These are phyloP conservation scores for Fusarium verticillioides DNA, from an alignment of 2,329 filamentous ascomycete species.

Conservation along the genomic window DNA sequence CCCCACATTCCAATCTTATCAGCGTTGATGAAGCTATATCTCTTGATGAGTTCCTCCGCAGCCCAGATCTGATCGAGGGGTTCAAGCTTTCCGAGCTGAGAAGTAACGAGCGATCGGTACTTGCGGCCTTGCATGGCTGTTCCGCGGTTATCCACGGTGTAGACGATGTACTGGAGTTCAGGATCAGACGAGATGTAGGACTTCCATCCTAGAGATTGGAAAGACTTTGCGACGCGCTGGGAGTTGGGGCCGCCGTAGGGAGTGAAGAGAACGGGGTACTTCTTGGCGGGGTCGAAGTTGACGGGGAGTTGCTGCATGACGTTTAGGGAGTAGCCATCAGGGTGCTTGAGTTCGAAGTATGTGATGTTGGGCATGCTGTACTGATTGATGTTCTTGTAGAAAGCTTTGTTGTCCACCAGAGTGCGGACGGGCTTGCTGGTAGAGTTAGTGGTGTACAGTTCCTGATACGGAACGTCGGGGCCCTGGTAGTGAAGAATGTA, in stretches of 20 bases:
- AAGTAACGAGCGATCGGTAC: slow-evolving; percentile 68
- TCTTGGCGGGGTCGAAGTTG: slow-evolving; percentile 70
- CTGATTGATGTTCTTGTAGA: slow-evolving; percentile 64
- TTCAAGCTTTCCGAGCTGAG: slow-evolving; percentile 71
- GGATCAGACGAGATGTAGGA: slow-evolving; percentile 74
- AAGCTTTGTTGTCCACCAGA: slow-evolving; percentile 68
- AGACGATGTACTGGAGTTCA: slow-evolving; percentile 74
- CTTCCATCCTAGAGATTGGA: slow-evolving; percentile 66
- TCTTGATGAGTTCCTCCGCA: slow-evolving; percentile 63
- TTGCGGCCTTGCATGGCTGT: slow-evolving; percentile 72
- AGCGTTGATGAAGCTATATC: slow-evolving; percentile 65
- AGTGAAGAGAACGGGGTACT: slow-evolving; percentile 74
- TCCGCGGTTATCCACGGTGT: slow-evolving; percentile 75
- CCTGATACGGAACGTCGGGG: slow-evolving; percentile 75
- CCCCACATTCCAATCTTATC: slow-evolving; percentile 74
- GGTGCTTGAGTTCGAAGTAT: slow-evolving; percentile 71
- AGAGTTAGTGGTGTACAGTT: slow-evolving; percentile 69
- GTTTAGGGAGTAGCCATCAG: slow-evolving; percentile 70
- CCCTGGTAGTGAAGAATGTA: slow-evolving; percentile 74
- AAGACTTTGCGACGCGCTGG: slow-evolving; percentile 69
- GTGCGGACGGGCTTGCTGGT: slow-evolving; percentile 64
- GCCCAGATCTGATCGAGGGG: slow-evolving; percentile 75
- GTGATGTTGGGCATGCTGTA: slow-evolving; percentile 73
- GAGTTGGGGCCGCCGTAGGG: slow-evolving; percentile 75
- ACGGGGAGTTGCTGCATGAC: slow-evolving; percentile 73